A percentile compares a stretch with the other conserved stretches of the same genome.
phyloP scores from a whole-genome alignment of 345 rosid genomes.

The Raphanus raphanistrum region DNA sequence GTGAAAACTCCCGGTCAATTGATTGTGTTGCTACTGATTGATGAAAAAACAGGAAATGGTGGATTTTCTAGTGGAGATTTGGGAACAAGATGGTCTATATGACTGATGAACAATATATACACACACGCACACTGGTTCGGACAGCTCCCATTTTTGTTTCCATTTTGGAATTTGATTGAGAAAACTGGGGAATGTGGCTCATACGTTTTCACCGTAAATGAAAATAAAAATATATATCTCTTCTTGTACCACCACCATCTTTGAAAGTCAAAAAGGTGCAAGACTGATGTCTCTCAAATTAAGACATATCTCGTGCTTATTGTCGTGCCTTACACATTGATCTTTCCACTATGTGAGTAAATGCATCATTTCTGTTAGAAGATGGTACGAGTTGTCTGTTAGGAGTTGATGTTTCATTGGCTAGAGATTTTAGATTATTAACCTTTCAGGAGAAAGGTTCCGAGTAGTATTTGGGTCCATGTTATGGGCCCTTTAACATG shows the following conservation, averaged over 20 bases:
- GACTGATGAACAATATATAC: constrained; percentile 45
- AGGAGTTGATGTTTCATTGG: not conserved
- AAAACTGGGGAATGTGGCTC: not conserved
- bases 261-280: not conserved
- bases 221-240: not conserved
- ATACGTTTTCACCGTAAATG: not conserved
- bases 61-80: constrained; percentile 83
- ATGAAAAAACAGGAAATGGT: constrained; percentile 72
- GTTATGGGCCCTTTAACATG: constrained; percentile 1
- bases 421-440: not conserved
- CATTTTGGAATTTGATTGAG: not conserved
- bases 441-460: not conserved
- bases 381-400: too few relatives aligned
- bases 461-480: not conserved
- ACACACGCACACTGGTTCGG: not conserved
- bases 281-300: not conserved
- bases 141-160: not conserved
- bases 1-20: not conserved
- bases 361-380: too few relatives aligned
- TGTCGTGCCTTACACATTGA: not conserved
- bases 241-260: not conserved
- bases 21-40: not conserved
- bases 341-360: not conserved
- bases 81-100: constrained; percentile 93
- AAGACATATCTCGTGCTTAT: not conserved